Evolutionary conservation across 2,329 filamentous ascomycete genomes (phyloP), one percentile per base, ranked within the genome.

Genomic region (Zasmidium angulare): DNA sequence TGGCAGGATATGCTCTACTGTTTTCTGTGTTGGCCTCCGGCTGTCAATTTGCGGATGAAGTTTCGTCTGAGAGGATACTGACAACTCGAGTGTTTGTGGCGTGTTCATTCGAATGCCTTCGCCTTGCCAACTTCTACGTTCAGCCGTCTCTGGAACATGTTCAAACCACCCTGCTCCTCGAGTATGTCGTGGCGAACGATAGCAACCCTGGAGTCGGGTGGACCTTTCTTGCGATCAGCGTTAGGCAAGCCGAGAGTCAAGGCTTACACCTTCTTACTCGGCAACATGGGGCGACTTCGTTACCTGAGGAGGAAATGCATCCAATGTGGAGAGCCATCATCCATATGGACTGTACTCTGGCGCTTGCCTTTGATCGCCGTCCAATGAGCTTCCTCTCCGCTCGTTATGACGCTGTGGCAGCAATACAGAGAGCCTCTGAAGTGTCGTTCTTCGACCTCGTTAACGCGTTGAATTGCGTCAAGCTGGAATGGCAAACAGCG

Each of bases 11-110:
- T 26, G 56, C 36, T 10, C 50, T 58, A 9, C 26, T 58, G n/a
- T 58, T 54, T 40, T 50, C 50, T 12, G 50, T 58, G 12, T 21
- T 58, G 20, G 56, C 56, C 17, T 49, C 49, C 10, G 56, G 56
- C 14, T 58, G 56, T 53, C 51, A 53, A 31, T 54, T 58, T 19
- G 46, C 56, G 9, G 46, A 50, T 26, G 48, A 31, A 14, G 56
- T 54, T 26, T 46, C 50, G 20, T 46, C 50, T 7, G 50, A 29
- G 36, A 46, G 56, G 26, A 29, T 58, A 11, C 31, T 53, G 36
- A 54, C 50, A n/a, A 53, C 56, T 29, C 48, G 56, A n/a, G 56
- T 58, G 9, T 58, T 58, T 26, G 36, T 58, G 12, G 56, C 56
- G 10, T 53, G 56, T 21, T 43, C 49, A n/a, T 58, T 58, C 23